These are phyloP conservation scores for Lepidium aucheri DNA, from an alignment of 345 rosid species.

Conservation along the genomic window DNA sequence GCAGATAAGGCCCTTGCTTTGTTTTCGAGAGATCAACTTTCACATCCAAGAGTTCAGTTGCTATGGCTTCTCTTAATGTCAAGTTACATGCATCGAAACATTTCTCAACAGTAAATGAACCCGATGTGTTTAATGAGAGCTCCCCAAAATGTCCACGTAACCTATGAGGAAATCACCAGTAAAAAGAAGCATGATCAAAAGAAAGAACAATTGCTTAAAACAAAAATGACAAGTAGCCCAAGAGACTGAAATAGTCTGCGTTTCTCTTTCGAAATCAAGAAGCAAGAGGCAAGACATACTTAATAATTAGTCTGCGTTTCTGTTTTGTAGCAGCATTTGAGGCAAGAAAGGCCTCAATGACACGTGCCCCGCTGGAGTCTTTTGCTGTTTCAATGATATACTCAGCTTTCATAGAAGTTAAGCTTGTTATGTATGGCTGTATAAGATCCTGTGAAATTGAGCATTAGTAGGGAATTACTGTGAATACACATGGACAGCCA, in stretches of 20 bases:
- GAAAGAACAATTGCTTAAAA: background rate
- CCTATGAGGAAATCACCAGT: conserved; percentile 33
- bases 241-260: conserved; percentile 33
- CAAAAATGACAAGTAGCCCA: background rate
- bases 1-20: conserved; percentile 75
- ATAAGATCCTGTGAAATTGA: conserved; percentile 50
- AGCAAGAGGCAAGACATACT: conserved; percentile 40
- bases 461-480: background rate
- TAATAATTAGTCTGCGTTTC: conserved; percentile 59
- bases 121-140: conserved; percentile 58
- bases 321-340: conserved; percentile 66
- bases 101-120: conserved; percentile 83
- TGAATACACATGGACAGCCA: background rate
- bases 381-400: conserved; percentile 61
- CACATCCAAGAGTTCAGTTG: conserved; percentile 57
- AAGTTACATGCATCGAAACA: conserved; percentile 65
- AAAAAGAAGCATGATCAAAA: conserved; percentile 5
- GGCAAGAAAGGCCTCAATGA: conserved; percentile 75
- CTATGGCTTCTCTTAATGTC: conserved; percentile 66
- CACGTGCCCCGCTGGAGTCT: conserved; percentile 80
- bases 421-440: conserved; percentile 60
- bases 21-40: conserved; percentile 55
- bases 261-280: conserved; percentile 41
- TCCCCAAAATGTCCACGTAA: conserved; percentile 77
- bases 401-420: conserved; percentile 67